Evolutionary conservation across 768 basidiomycete genomes (phyloP).

Genomic region (Lactifluus subvellereus): DNA sequence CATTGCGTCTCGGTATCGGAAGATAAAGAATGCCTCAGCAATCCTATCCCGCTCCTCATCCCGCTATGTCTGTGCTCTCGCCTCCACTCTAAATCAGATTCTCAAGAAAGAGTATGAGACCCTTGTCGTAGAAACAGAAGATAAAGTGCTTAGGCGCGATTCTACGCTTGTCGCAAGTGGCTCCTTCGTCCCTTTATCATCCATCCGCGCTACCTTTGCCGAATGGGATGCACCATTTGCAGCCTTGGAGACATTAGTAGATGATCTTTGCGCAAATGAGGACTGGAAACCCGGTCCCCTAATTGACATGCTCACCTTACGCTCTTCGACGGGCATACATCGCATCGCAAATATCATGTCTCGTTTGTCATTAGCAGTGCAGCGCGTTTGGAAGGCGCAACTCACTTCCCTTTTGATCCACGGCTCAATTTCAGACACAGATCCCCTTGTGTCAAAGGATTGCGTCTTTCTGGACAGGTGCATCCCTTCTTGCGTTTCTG

Average conservation of each 20-base stretch:
- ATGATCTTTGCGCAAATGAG: constrained; percentile 50
- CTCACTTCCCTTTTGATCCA: constrained; percentile 79
- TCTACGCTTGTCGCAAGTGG: constrained; percentile 69
- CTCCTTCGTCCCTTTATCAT: constrained; percentile 82
- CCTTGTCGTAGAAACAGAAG: constrained; percentile 75
- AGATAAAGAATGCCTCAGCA: constrained; percentile 54
- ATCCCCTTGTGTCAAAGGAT: constrained; percentile 60
- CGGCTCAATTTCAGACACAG: constrained; percentile 53
- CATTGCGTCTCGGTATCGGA: constrained; percentile 70
- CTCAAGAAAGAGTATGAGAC: constrained; percentile 76
- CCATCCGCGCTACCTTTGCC: constrained; percentile 75
- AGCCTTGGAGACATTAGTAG: constrained; percentile 58
- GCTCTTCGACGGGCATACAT: constrained; percentile 74
- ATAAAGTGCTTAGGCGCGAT: constrained; percentile 70
- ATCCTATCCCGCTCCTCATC: constrained; percentile 53
- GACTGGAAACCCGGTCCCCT: constrained; percentile 69
- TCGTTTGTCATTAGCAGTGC: constrained; percentile 66
- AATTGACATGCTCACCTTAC: constrained; percentile 69
- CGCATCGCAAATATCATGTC: constrained; percentile 67
- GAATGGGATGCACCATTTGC: constrained; percentile 86
- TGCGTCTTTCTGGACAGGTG: constrained; percentile 58
- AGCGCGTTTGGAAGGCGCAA: constrained; percentile 78
- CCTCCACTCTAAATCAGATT: constrained; percentile 65
- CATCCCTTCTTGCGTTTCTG: constrained; percentile 70
- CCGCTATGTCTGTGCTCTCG: constrained; percentile 74